Evolutionary conservation across 2,329 filamentous ascomycete genomes (phyloP), one percentile per base, ranked within the genome.

Genomic region (Didymella pinodella): DNA sequence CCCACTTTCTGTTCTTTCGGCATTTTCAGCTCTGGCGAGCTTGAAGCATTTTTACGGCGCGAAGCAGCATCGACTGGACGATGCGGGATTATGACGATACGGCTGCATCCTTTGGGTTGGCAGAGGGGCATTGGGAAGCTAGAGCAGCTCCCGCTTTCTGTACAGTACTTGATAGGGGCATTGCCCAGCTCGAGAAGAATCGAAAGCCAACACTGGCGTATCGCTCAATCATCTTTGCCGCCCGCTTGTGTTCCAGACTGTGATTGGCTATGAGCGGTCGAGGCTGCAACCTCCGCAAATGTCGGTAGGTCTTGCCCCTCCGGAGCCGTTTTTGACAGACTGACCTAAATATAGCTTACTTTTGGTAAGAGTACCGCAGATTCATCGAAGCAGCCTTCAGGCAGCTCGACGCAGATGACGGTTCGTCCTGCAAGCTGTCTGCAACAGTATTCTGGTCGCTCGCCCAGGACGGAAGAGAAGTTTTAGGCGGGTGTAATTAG

Each of bases 1-100:
- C 75, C 76, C 76, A 70, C 58, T 71, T 73, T 75, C 50, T 59
- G 68, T 76, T 76, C 74, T 77, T 75, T 72, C 65, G 67, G 69
- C 66, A 66, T 65, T 62, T 67, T 63, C 60, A 53, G 61, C 60
- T 65, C 55, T 48, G 56, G 62, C 45, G 63, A 61, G 64, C 59
- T 61, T 59, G 41, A 55, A 54, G 64, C 54, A 68, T 63, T 67
- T 68, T 57, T 59, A 70, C 53, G 67, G 67, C 64, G 65, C 67
- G 63, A 18, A 40, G 36, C 36, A 40, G 36, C 36, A 40, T 40
- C 36, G 36, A 40, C 36, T 40, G 36, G 36, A 40, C 36, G 36
- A 40, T 40, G 36, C 36, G 36, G 66, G 55, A 62, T 68, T 54
- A 55, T 48, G 54, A 62, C 43, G 52, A 58, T 49, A 59, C 51